Percentiles rank a stretch among this genome's conserved stretches.
Evolutionary conservation across 345 rosid genomes (phyloP).

Genomic region (Isatis tinctoria): DNA sequence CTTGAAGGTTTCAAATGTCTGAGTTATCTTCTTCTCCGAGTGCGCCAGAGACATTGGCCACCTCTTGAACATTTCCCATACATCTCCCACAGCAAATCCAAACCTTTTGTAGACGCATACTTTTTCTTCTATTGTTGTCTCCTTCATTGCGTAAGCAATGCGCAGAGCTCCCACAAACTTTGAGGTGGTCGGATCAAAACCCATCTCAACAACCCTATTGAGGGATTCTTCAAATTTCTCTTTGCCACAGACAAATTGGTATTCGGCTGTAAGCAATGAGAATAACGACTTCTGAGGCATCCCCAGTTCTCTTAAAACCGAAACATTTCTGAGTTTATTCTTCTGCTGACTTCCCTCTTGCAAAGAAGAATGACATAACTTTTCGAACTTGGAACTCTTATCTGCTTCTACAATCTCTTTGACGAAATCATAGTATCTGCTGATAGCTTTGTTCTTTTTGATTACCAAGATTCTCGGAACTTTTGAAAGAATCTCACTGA

Average conservation of each 20-base stretch:
- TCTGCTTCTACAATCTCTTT: neutral
- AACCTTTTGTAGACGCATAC: neutral
- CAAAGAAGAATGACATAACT: neutral
- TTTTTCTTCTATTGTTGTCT: neutral
- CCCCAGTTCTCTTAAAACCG: neutral
- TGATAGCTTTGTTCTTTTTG: neutral
- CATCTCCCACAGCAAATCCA: neutral
- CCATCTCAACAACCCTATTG: neutral
- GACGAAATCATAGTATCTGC: slow-evolving; percentile 8
- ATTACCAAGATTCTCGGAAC: slow-evolving; percentile 9
- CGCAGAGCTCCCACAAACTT: neutral
- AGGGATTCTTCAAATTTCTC: neutral
- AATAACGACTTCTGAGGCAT: neutral
- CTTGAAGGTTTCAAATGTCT: too few species aligned
- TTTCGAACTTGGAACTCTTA: neutral
- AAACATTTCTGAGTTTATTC: neutral
- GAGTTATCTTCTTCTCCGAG: neutral
- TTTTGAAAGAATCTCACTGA: neutral
- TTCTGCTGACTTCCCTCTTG: neutral
- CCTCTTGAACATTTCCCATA: neutral
- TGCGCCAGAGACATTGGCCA: neutral
- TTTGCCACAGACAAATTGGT: neutral
- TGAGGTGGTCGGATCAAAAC: neutral
- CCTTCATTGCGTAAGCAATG: neutral
- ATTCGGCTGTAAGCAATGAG: neutral